phyloP scores from a whole-genome alignment of 169 alveolate genomes.

The Cryptosporidium parvum region DNA sequence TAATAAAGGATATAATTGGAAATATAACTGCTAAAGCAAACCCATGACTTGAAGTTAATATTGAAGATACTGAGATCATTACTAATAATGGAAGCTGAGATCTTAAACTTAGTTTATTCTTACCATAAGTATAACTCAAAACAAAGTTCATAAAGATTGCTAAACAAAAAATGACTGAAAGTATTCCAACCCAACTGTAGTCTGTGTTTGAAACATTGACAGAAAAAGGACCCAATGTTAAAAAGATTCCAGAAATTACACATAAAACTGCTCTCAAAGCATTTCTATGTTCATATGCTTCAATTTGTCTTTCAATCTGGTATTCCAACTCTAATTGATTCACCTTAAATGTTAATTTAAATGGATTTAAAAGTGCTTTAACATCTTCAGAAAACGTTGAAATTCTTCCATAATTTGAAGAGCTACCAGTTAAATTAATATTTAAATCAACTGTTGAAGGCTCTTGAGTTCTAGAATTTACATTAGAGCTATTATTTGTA shows the following conservation, averaged over 20 bases:
- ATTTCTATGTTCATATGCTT: conserved; percentile 35
- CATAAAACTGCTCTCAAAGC: conserved; percentile 57
- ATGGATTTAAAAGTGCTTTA: conserved; percentile 24
- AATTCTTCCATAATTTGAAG: conserved; percentile 25
- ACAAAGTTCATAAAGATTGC: conserved; percentile 17
- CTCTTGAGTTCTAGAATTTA: not conserved
- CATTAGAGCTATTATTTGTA: not conserved
- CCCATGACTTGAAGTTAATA: conserved; percentile 41
- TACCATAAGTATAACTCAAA: conserved; percentile 19
- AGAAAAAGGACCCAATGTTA: conserved; percentile 23
- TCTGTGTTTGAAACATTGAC: conserved; percentile 9
- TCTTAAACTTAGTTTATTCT: not conserved
- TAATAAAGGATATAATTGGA: conserved; percentile 52
- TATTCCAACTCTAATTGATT: conserved; percentile 52
- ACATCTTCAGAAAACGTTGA: conserved; percentile 38
- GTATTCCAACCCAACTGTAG: conserved; percentile 33
- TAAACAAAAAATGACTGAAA: conserved; percentile 12
- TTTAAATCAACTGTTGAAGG: conserved; percentile 25
- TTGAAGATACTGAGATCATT: conserved; percentile 44
- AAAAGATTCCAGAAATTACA: conserved; percentile 27
- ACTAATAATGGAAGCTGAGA: conserved; percentile 20
- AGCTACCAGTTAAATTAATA: conserved; percentile 18
- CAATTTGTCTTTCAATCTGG: conserved; percentile 42
- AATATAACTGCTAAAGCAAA: conserved; percentile 46
- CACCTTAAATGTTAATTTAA: conserved; percentile 42